These are phyloP conservation scores for Phialemonium atrogriseum DNA, from an alignment of 2,329 filamentous ascomycete genomes.

Conservation along the genomic window DNA sequence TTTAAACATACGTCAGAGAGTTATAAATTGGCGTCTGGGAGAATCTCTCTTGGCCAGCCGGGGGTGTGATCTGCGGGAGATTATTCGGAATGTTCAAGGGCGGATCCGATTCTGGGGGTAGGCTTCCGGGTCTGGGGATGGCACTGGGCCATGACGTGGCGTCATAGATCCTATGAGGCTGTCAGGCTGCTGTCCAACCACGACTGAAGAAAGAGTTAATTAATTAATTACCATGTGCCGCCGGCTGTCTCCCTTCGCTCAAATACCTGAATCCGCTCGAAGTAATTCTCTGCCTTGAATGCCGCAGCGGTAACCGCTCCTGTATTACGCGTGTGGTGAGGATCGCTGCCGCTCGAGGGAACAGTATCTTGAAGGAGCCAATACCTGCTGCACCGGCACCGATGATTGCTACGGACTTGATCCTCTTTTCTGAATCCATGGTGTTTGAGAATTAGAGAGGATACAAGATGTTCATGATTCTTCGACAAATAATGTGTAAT, in stretches of 20 bases:
- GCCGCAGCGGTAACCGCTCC: constrained; percentile 39
- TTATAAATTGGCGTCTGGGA: constrained; percentile 41
- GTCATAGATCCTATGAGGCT: constrained; percentile 40
- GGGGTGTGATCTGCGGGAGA: constrained; percentile 30
- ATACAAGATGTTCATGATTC: too few relatives aligned
- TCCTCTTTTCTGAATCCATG: too few relatives aligned
- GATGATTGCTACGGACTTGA: constrained; percentile 33
- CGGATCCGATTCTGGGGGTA: constrained; percentile 36
- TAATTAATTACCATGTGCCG: constrained; percentile 32
- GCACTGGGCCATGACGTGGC: constrained; percentile 25
- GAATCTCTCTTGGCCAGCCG: constrained; percentile 36
- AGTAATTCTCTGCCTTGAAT: constrained; percentile 34
- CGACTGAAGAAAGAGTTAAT: background rate
- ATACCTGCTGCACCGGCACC: constrained; percentile 34
- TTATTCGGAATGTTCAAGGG: constrained; percentile 32
- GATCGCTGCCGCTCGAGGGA: too few relatives aligned
- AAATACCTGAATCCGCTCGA: constrained; percentile 32
- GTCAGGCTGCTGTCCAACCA: constrained; percentile 2
- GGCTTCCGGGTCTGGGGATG: constrained; percentile 29
- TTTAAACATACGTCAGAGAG: constrained; percentile 35
- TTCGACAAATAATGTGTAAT: too few relatives aligned
- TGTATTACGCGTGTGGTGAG: too few relatives aligned
- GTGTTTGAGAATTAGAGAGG: too few relatives aligned
- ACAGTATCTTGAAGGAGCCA: background rate
- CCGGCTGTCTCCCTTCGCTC: constrained; percentile 33